These are phyloP conservation scores for Seminavis robusta DNA, from an alignment of 108 stramenopile species.

Conservation along the genomic window DNA sequence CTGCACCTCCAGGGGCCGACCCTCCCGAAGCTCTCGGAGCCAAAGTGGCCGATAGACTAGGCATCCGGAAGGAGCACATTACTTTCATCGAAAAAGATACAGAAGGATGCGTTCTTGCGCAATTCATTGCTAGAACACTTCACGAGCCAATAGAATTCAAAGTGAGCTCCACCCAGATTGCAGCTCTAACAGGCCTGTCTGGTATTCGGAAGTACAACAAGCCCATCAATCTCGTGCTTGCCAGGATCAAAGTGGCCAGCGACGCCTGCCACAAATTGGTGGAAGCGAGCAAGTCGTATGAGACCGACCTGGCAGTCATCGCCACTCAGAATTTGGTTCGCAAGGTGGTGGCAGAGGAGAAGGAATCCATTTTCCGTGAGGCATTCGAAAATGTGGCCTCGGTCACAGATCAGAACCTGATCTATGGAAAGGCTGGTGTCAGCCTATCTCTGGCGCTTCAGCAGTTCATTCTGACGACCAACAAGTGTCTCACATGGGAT, in stretches of 20 bases:
- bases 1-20: background rate
- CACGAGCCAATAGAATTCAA: background rate
- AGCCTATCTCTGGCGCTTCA: constrained; percentile 1
- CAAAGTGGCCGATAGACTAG: background rate
- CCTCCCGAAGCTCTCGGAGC: background rate
- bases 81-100: background rate
- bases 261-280: constrained; percentile 83
- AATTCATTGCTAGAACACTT: background rate
- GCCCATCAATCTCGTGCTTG: background rate
- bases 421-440: constrained; percentile 1
- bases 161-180: background rate
- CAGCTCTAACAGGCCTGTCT: background rate
- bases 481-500: background rate
- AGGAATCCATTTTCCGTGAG: background rate
- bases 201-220: constrained; percentile 2
- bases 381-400: background rate
- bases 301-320: background rate
- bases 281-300: constrained; percentile 52
- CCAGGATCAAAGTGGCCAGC: constrained; percentile 16
- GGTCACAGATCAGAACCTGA: background rate
- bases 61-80: background rate
- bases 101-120: background rate
- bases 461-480: background rate
- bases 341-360: background rate
- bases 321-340: background rate